A percentile compares a stretch with the other conserved stretches of the same genome.
These are phyloP conservation scores for Ganoderma resinaceum DNA, from an alignment of 1,284 basidiomycete genomes.

Conservation along the genomic window DNA sequence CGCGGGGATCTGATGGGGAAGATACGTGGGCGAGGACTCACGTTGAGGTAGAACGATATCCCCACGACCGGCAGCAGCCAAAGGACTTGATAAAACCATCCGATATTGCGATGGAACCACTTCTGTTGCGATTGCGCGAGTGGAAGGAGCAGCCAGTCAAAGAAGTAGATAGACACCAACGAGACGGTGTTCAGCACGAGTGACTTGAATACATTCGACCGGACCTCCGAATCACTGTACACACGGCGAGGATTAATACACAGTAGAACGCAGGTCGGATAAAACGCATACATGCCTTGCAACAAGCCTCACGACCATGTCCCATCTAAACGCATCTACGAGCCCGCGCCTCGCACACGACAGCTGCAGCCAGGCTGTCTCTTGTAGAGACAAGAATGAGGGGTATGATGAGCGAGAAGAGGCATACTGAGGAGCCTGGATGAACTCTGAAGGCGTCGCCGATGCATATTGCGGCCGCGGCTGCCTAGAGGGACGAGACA, in stretches of 20 bases:
- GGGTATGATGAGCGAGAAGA: conserved; percentile 66
- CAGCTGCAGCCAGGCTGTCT: conserved; percentile 65
- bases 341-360: conserved; percentile 67
- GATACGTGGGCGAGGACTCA: conserved; percentile 44
- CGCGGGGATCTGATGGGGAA: background rate
- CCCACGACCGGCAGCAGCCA: conserved; percentile 81
- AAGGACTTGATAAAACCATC: conserved; percentile 75
- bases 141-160: conserved; percentile 75
- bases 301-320: conserved; percentile 62
- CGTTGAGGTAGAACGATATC: conserved; percentile 77
- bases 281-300: conserved; percentile 45
- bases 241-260: background rate
- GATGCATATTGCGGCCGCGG: conserved; percentile 22
- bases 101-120: conserved; percentile 74
- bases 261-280: background rate
- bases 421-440: conserved; percentile 23
- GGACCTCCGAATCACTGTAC: conserved; percentile 74
- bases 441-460: conserved; percentile 17
- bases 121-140: conserved; percentile 66
- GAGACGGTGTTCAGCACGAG: conserved; percentile 73
- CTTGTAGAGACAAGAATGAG: conserved; percentile 66
- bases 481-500: conserved; percentile 27
- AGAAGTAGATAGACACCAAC: conserved; percentile 72
- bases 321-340: conserved; percentile 76
- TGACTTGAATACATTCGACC: conserved; percentile 75